A percentile compares a stretch with the other conserved stretches of the same genome.
phyloP scores from a whole-genome alignment of 179 eudicot genomes.

The Camellia oleifera region DNA sequence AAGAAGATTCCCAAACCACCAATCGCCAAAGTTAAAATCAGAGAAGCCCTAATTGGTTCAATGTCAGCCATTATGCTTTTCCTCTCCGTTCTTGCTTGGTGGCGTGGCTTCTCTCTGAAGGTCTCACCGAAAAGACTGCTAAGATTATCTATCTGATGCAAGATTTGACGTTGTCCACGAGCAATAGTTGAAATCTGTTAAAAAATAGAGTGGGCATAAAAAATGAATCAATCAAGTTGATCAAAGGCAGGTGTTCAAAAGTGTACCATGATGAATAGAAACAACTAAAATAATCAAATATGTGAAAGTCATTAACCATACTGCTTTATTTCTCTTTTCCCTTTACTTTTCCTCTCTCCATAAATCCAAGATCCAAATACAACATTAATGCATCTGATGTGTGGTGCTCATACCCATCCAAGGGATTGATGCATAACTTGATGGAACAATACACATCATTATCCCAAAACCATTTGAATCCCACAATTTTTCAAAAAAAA shows the following conservation, averaged over 20 bases:
- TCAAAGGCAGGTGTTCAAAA: neutral
- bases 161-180: constrained; percentile 76
- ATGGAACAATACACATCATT: too few relatives aligned
- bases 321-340: too few relatives aligned
- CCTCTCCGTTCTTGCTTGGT: constrained; percentile 33
- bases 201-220: neutral
- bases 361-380: too few relatives aligned
- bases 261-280: neutral
- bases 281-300: neutral
- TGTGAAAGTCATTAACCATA: neutral
- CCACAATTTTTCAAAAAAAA: too few relatives aligned
- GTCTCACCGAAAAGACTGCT: constrained; percentile 58
- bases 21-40: constrained; percentile 49
- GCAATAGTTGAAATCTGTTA: constrained; percentile 55
- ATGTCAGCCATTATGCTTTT: constrained; percentile 28
- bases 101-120: constrained; percentile 42
- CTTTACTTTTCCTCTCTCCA: too few relatives aligned
- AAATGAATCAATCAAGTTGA: neutral
- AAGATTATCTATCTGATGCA: constrained; percentile 80
- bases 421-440: too few relatives aligned
- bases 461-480: too few relatives aligned
- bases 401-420: too few relatives aligned
- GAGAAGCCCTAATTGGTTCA: constrained; percentile 31
- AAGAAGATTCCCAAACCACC: constrained; percentile 75
- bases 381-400: too few relatives aligned